Evolutionary conservation across 2,329 filamentous ascomycete species (phyloP).

Genomic region (Beauveria asiatica): DNA sequence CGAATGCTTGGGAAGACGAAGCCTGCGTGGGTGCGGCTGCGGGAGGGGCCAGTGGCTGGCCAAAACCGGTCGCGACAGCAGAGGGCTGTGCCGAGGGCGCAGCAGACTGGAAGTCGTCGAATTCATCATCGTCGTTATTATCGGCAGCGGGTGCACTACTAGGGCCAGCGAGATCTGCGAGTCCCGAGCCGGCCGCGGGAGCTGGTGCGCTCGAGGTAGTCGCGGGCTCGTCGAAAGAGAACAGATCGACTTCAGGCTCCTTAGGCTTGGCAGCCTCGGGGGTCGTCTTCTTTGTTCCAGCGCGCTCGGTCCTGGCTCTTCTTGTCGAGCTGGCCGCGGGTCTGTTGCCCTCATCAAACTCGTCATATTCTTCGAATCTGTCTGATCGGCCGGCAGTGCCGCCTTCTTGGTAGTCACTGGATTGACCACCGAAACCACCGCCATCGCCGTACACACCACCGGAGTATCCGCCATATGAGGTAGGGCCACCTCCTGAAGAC

Average conservation of each 20-base stretch:
- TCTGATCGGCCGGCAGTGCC: conserved; percentile 49
- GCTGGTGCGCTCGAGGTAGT: conserved; percentile 37
- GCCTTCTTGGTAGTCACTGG: conserved; percentile 61
- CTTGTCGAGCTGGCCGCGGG: conserved; percentile 36
- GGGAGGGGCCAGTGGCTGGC: conserved; percentile 75
- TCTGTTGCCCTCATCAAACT: conserved; percentile 70
- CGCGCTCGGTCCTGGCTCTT: conserved; percentile 24
- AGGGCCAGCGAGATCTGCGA: conserved; percentile 34
- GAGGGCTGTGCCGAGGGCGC: conserved; percentile 42
- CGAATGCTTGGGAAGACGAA: conserved; percentile 70
- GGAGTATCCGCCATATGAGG: conserved; percentile 51
- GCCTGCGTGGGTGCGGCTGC: conserved; percentile 37
- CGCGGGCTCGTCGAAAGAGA: conserved; percentile 78
- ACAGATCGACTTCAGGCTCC: conserved; percentile 83
- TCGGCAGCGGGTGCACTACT: conserved; percentile 24
- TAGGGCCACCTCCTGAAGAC: conserved; percentile 39
- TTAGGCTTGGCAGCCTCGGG: conserved; percentile 65
- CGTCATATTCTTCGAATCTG: conserved; percentile 93
- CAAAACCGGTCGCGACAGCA: conserved; percentile 64
- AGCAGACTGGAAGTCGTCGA: conserved; percentile 95
- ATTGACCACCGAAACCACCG: conserved; percentile 79
- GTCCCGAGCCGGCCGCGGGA: conserved; percentile 36
- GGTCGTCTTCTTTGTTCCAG: conserved; percentile 34
- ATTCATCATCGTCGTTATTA: conserved; percentile 76
- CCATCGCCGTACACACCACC: conserved; percentile 89